Evolutionary conservation across 2,329 filamentous ascomycete species (phyloP), one percentile per base, ranked within the genome.

Genomic region (Microdochium trichocladiopsis): DNA sequence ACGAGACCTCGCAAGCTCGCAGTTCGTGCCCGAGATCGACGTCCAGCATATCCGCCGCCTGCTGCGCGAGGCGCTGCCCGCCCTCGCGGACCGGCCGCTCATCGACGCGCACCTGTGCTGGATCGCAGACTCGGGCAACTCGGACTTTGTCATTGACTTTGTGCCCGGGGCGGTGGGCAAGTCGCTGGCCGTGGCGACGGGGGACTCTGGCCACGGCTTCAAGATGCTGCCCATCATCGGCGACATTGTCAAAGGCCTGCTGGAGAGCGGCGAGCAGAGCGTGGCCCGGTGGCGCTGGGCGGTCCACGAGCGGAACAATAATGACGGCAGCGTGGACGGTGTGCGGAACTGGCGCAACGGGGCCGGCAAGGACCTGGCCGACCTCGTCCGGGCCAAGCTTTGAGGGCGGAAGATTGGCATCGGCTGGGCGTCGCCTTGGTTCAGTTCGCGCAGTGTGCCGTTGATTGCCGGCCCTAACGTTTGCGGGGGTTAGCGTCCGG

Each of bases 201-300:
- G 81, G 0, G 82, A 84, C 58, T 84, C 80, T 1, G 82, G 80
- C 0, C 81, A 85, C 58, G 79, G 75, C 0, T 83, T 83, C 63
- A 84, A 84, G 64, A 82, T 84, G 77, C 71, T 84, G 49, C 81
- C 80, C 0, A 71, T 82, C 23, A 68, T 81, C n/a, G 80, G 82
- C 0, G 62, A 66, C n/a, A 84, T 77, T 72, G 73, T 82, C 2
- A 68, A 64, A 45, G 68, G 73, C 11, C 57, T 83, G 4, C 50
- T 84, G 0, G 67, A 71, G 22, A 65, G 70, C 2, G 66, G 69
- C 0, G 59, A 65, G 37, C 79, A 83, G 61, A 62, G 61, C 1
- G 62, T 73, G 18, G 50, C 61, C 2, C 64, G 76, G 24, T 83
- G 79, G 79, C 62, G 70, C 18, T 83, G 79, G 79, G 6, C 5